A percentile compares a stretch with the other conserved stretches of the same genome.
Evolutionary conservation across 352 stramenopile genomes (phyloP).

Genomic region (Phytophthora tentaculata): DNA sequence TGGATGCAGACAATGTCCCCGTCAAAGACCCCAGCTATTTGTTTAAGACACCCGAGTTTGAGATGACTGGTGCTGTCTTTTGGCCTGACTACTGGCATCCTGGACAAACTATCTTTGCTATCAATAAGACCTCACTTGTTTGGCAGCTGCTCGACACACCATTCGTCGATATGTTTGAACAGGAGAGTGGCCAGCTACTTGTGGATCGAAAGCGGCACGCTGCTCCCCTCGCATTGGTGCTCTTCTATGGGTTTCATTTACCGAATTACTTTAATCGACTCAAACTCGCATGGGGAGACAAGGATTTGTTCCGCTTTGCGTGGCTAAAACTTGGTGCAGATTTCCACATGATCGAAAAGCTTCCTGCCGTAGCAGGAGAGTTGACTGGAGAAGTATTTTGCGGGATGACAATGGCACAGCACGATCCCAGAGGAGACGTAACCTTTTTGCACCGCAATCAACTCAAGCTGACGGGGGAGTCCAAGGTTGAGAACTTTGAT

Average conservation of each 20-base stretch:
- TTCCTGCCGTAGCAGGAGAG: constrained; percentile 44
- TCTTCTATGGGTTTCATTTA: constrained; percentile 47
- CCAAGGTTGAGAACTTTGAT: constrained; percentile 8
- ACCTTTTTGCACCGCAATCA: constrained; percentile 62
- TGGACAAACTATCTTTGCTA: constrained; percentile 26
- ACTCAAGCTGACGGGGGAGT: constrained; percentile 43
- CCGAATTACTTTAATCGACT: constrained; percentile 46
- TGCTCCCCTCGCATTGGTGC: constrained; percentile 35
- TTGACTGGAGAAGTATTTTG: constrained; percentile 42
- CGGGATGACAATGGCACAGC: constrained; percentile 57
- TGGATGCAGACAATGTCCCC: constrained; percentile 63
- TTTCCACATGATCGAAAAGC: constrained; percentile 65
- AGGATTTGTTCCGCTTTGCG: constrained; percentile 64
- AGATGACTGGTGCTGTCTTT: constrained; percentile 26
- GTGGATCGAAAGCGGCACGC: constrained; percentile 46
- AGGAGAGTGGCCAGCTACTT: constrained; percentile 66
- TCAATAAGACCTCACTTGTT: constrained; percentile 27
- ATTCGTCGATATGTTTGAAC: constrained; percentile 70
- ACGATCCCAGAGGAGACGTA: constrained; percentile 39
- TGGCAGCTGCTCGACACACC: constrained; percentile 56
- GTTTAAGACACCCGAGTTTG: constrained; percentile 39
- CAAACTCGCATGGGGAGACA: constrained; percentile 56
- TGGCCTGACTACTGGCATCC: constrained; percentile 36
- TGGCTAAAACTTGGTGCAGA: constrained; percentile 50
- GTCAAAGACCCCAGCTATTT: constrained; percentile 54